These are phyloP conservation scores for Pleomassaria siparia DNA, from an alignment of 2,329 filamentous ascomycete genomes.

Conservation along the genomic window DNA sequence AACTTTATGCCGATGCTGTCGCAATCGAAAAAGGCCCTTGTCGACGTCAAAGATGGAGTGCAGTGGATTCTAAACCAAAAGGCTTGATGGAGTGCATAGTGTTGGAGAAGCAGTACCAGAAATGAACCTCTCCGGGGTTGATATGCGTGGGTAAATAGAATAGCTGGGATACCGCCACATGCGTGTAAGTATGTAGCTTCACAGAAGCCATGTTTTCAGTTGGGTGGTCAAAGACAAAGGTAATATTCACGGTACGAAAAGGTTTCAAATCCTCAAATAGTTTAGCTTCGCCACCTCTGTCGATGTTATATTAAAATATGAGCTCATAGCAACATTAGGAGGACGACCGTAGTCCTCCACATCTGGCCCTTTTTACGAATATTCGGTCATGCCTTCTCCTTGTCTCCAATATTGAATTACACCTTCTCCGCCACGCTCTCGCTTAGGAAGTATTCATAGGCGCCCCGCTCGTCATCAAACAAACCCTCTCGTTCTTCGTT, in stretches of 20 bases:
- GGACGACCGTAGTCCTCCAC: not conserved
- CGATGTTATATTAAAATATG: no score
- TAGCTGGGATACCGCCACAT: no score
- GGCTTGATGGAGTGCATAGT: not conserved
- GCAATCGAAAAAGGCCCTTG: slow-evolving; percentile 23
- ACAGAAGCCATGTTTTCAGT: no score
- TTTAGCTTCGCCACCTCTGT: no score
- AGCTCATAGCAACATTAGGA: no score
- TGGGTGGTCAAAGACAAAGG: no score
- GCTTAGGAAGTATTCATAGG: not conserved
- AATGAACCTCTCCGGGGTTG: no score
- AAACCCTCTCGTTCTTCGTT: slow-evolving; percentile 30
- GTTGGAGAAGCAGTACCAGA: not conserved
- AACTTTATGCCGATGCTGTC: slow-evolving; percentile 34
- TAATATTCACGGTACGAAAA: no score
- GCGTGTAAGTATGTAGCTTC: no score
- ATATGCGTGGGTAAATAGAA: no score
- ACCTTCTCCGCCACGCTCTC: slow-evolving; percentile 6
- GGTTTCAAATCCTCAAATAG: no score
- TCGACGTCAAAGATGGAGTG: slow-evolving; percentile 35
- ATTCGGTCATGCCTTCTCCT: not conserved
- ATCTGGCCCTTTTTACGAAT: not conserved
- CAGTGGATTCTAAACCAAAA: slow-evolving; percentile 37
- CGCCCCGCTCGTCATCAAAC: slow-evolving; percentile 29
- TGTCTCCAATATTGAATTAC: slow-evolving; percentile 5